Evolutionary conservation across 331 rosid species (phyloP).

Genomic region (Quercus tomentella): DNA sequence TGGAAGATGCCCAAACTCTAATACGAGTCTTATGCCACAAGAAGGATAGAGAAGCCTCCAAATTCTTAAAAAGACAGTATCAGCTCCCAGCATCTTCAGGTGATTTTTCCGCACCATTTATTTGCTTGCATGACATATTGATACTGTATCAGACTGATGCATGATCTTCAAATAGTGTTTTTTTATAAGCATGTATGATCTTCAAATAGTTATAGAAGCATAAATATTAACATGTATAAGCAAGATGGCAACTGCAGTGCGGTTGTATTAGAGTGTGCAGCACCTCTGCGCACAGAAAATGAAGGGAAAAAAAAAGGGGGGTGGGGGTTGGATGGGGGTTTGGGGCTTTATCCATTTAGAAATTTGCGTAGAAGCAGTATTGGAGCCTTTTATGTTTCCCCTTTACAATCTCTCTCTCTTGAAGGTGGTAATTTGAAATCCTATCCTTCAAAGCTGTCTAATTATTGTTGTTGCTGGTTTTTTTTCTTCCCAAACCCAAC

Average conservation of each 20-base stretch:
- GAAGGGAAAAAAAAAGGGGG: neutral
- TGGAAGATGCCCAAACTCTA: constrained; percentile 37
- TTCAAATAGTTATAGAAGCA: neutral
- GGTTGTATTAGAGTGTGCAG: neutral
- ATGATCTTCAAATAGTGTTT: no score
- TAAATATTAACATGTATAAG: neutral
- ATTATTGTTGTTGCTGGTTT: neutral
- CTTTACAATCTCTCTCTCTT: neutral
- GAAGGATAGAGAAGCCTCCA: constrained; percentile 51
- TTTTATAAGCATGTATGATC: no score
- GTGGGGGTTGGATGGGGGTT: neutral
- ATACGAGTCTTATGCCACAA: constrained; percentile 55
- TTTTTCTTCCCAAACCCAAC: neutral
- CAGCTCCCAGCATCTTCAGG: constrained; percentile 59
- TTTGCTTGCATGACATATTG: neutral
- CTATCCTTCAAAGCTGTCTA: neutral
- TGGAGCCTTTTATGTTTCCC: neutral
- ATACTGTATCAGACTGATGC: neutral
- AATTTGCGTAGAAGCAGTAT: neutral
- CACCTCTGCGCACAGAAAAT: neutral
- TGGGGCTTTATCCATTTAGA: no score
- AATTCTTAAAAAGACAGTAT: constrained; percentile 43
- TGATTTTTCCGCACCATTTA: constrained; percentile 2
- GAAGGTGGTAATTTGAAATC: neutral
- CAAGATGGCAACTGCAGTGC: neutral